Evolutionary conservation across 2,329 filamentous ascomycete genomes (phyloP).

Genomic region (Verticillium alfalfae): DNA sequence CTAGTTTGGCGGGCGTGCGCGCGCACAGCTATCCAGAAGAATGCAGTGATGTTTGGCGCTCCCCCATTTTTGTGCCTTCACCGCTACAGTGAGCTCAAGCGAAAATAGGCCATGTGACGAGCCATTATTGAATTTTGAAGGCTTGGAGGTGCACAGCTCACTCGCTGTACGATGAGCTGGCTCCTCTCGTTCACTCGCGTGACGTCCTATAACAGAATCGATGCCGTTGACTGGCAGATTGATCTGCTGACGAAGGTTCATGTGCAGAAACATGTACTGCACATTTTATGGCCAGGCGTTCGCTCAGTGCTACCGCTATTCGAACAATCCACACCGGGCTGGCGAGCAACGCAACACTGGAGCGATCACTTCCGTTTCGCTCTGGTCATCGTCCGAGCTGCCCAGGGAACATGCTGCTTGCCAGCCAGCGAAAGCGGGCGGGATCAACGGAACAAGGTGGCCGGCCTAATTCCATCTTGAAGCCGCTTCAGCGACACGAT

Average conservation of each 20-base stretch:
- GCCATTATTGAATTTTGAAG: background rate
- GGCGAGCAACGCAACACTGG: background rate
- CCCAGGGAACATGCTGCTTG: background rate
- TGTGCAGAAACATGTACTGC: background rate
- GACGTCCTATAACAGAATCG: background rate
- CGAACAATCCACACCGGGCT: background rate
- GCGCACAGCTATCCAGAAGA: too few relatives aligned
- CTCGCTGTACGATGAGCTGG: background rate
- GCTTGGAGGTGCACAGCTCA: background rate
- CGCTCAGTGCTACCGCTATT: background rate
- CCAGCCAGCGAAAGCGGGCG: background rate
- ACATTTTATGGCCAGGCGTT: background rate
- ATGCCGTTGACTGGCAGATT: background rate
- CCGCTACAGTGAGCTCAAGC: background rate
- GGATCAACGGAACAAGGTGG: background rate
- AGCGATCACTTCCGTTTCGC: background rate
- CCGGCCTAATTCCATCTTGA: background rate
- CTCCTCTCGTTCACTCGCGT: background rate
- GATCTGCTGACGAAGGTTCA: background rate
- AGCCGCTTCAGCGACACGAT: background rate
- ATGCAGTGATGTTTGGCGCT: too few relatives aligned
- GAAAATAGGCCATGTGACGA: background rate
- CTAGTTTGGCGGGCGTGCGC: too few relatives aligned
- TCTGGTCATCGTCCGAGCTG: background rate
- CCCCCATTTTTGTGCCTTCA: background rate